Evolutionary conservation across 1,284 basidiomycete species (phyloP).

Genomic region (Rhodotorula sp.): DNA sequence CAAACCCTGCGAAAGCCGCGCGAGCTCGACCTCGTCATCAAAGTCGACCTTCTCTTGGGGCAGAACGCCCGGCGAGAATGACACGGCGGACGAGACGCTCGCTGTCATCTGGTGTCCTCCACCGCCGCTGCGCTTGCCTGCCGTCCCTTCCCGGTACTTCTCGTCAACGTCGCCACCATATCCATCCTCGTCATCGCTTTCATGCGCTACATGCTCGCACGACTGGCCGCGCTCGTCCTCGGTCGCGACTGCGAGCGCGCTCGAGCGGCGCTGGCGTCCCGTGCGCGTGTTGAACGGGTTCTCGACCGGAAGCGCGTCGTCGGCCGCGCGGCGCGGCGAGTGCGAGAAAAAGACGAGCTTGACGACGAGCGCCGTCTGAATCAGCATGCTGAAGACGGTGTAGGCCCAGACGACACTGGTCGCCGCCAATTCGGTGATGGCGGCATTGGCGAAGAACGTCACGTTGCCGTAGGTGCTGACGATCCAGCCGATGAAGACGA

Average conservation of each 20-base stretch:
- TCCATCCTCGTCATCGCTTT: background rate
- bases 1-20: no score
- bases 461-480: background rate
- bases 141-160: no score
- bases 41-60: no score
- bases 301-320: background rate
- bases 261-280: background rate
- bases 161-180: no score
- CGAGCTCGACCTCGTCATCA: no score
- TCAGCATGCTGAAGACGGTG: background rate
- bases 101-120: no score
- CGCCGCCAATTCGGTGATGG: background rate
- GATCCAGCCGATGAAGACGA: background rate
- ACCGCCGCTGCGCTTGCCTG: no score
- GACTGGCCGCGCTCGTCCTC: no score
- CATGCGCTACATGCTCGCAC: background rate
- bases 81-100: no score
- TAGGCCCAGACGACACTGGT: background rate
- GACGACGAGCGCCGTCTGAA: background rate
- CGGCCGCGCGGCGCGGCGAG: background rate
- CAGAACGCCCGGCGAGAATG: no score
- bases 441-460: background rate
- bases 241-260: background rate
- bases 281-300: slow-evolving; percentile 8
- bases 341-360: background rate